Conservation (phyloP, 495 filamentous ascomycete genomes). For the Tuber calosporum region DNA sequence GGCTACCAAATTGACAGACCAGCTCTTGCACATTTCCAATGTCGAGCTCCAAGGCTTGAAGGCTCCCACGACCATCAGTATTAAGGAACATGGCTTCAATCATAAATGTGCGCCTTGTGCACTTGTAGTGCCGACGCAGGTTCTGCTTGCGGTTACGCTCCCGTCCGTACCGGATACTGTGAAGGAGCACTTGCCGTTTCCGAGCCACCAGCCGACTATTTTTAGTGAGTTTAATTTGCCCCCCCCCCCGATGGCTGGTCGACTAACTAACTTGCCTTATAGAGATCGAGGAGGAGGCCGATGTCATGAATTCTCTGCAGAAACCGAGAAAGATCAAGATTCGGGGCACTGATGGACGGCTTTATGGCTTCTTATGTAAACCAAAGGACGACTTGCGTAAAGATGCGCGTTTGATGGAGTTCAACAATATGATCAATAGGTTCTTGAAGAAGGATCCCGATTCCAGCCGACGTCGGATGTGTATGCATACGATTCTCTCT, state of each 20-base stretch:
- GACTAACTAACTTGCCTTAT: constrained; percentile 42
- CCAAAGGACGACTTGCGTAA: constrained; percentile 96
- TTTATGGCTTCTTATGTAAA: constrained; percentile 87
- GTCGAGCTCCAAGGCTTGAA: constrained; percentile 54
- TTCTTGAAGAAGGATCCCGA: constrained; percentile 85
- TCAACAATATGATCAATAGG: constrained; percentile 95
- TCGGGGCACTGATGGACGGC: constrained; percentile 75
- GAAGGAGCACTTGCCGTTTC: constrained; percentile 74
- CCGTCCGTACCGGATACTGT: constrained; percentile 63
- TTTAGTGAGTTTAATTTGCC: constrained; percentile 43
- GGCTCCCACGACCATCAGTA: constrained; percentile 61
- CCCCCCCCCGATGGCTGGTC: constrained; percentile 39
- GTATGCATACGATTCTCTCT: constrained; percentile 42
- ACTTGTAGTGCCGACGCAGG: constrained; percentile 80
- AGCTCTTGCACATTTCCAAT: constrained; percentile 73
- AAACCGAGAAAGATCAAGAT: constrained; percentile 86
- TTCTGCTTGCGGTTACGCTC: constrained; percentile 71
- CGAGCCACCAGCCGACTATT: constrained; percentile 51
- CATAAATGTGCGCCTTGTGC: constrained; percentile 71
- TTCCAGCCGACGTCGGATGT: constrained; percentile 71
- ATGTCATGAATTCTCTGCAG: constrained; percentile 84
- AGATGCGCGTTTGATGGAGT: constrained; percentile 97
- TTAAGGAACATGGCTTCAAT: constrained; percentile 71
- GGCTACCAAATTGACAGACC: constrained; percentile 75
- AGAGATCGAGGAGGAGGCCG: constrained; percentile 72